Evolutionary conservation across 139 green algal species (phyloP).

Genomic region (Yamagishiella unicocca): DNA sequence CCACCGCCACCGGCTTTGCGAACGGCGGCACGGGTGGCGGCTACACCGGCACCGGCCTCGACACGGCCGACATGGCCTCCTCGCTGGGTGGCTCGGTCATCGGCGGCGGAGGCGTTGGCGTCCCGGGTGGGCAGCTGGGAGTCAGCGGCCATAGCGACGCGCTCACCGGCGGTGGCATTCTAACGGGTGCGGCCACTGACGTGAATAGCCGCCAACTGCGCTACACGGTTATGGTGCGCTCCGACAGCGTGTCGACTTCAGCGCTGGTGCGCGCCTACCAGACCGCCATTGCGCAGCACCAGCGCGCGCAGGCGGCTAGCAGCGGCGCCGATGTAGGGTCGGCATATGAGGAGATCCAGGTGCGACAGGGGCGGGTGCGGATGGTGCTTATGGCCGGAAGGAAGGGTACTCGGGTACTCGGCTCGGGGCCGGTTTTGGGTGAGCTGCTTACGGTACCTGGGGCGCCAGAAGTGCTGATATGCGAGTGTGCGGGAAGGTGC

Average conservation of each 20-base stretch:
- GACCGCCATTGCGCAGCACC: constrained; percentile 52
- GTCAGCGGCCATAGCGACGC: constrained; percentile 19
- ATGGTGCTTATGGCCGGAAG: no score
- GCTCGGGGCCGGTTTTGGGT: no score
- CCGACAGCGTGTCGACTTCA: constrained; percentile 42
- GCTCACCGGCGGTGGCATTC: constrained; percentile 24
- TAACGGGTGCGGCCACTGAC: not conserved
- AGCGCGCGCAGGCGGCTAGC: not conserved
- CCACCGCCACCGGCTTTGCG: constrained; percentile 10
- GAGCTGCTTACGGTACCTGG: no score
- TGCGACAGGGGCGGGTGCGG: not conserved
- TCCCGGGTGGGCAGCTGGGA: not conserved
- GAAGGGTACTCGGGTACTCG: no score
- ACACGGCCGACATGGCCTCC: constrained; percentile 5
- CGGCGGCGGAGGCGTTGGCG: not conserved
- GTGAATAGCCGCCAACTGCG: constrained; percentile 7
- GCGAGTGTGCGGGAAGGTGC: no score
- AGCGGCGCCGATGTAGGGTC: not conserved
- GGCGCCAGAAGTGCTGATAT: no score
- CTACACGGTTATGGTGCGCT: constrained; percentile 44
- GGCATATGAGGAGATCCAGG: constrained; percentile 53
- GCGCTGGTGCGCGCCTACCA: constrained; percentile 52
- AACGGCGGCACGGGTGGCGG: constrained; percentile 7
- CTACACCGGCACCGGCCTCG: constrained; percentile 12
- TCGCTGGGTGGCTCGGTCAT: constrained; percentile 2